Conservation (phyloP, 169 alveolate species). For the Plasmodium fragile region DNA sequence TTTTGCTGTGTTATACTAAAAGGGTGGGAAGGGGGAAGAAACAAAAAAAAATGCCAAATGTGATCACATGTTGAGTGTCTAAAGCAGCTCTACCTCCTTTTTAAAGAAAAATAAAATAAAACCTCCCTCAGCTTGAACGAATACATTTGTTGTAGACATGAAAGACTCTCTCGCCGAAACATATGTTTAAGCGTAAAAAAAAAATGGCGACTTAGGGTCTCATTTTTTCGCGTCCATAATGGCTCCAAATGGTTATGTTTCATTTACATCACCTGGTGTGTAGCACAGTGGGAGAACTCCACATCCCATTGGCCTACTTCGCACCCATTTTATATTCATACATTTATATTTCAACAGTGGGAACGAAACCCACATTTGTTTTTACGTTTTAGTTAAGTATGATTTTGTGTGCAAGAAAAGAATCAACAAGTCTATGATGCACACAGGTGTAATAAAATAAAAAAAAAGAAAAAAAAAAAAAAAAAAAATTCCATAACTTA, state of each 20-base stretch:
- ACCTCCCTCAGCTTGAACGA: not conserved
- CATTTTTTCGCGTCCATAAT: not conserved
- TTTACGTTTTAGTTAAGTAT: not conserved
- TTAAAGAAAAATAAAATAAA: not conserved
- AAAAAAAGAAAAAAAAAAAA: conserved; percentile 4
- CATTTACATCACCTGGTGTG: not conserved
- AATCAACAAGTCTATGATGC: not conserved
- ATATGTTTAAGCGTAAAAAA: not conserved
- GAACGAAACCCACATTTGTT: not conserved
- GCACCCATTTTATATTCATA: not conserved
- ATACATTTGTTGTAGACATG: not conserved
- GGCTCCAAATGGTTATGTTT: not conserved
- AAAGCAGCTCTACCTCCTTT: not conserved
- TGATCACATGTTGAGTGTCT: not conserved
- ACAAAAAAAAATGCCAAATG: not conserved
- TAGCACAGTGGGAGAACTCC: not conserved
- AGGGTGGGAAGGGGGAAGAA: not conserved
- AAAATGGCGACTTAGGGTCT: not conserved
- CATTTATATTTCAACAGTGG: not conserved
- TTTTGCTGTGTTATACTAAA: not conserved
- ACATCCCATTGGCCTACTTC: not conserved
- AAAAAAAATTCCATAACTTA: not conserved
- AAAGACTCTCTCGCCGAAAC: not conserved
- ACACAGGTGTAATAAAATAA: not conserved
- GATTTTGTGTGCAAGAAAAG: not conserved